A percentile compares a stretch with the other conserved stretches of the same genome.
Evolutionary conservation across 2,329 filamentous ascomycete genomes (phyloP).

Genomic region (Diplodia mutila): DNA sequence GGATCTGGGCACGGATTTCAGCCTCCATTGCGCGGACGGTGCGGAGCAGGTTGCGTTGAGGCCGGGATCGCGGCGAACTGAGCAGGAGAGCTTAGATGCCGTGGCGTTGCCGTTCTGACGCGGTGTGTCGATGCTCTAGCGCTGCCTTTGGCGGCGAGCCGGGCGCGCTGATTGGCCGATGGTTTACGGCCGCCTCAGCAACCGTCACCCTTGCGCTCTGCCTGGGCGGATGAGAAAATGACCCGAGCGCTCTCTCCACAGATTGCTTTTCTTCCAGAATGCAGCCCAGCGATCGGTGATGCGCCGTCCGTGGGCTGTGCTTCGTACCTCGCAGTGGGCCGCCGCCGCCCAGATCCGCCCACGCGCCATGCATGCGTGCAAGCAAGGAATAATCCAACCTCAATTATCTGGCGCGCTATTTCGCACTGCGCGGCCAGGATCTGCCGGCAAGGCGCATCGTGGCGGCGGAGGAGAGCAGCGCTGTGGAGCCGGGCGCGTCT

Average conservation of each 20-base stretch:
- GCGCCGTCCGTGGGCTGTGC: conserved; percentile 3
- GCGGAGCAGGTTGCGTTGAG: conserved; percentile 3
- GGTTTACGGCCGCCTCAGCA: not conserved
- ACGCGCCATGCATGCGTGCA: conserved; percentile 18
- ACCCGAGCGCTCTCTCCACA: conserved; percentile 16
- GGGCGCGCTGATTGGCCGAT: not conserved
- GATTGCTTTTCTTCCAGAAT: conserved; percentile 21
- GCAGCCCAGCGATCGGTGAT: conserved; percentile 17
- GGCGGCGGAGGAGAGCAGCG: conserved; percentile 7
- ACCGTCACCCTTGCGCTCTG: not conserved
- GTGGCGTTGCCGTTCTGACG: conserved; percentile 9
- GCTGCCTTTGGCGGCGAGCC: not conserved
- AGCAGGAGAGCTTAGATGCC: not conserved
- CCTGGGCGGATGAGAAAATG: conserved; percentile 3
- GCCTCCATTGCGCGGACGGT: conserved; percentile 69
- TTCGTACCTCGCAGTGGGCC: conserved; percentile 19
- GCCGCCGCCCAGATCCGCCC: conserved; percentile 4
- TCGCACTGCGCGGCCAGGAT: conserved; percentile 14
- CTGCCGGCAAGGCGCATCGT: conserved; percentile 5
- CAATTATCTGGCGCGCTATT: conserved; percentile 17
- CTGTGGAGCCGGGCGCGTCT: conserved; percentile 9
- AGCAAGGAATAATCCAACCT: conserved; percentile 4
- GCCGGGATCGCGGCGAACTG: conserved; percentile 1
- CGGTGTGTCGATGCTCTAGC: not conserved
- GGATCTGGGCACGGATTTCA: conserved; percentile 81